Evolutionary conservation across 169 alveolate genomes (phyloP).

Genomic region (Plasmodium berghei): DNA sequence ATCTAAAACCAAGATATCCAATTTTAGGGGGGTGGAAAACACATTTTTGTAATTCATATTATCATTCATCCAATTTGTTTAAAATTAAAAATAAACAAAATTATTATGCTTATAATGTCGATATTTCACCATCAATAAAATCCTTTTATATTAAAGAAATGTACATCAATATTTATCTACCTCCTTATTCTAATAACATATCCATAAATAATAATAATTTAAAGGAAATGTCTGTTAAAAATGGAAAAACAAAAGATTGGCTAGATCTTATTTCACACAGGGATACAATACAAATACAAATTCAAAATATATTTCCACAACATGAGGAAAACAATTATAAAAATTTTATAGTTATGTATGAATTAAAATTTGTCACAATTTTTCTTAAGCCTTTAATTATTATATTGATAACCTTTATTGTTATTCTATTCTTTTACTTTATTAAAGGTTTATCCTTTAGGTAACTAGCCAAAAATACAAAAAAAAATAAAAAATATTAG

Average conservation of each 20-base stretch:
- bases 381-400: conserved; percentile 37
- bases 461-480: conserved; percentile 50
- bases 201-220: conserved; percentile 4
- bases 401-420: conserved; percentile 18
- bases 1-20: conserved; percentile 81
- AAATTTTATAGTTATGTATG: conserved; percentile 34
- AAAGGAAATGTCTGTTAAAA: conserved; percentile 12
- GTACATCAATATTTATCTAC: conserved; percentile 25
- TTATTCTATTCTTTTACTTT: conserved; percentile 18
- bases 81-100: conserved; percentile 46
- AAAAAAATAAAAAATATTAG: conserved; percentile 26
- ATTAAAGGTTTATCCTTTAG: conserved; percentile 26
- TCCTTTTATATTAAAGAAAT: conserved; percentile 57
- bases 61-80: conserved; percentile 49
- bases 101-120: conserved; percentile 58
- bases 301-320: conserved; percentile 44
- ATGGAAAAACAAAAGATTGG: conserved; percentile 49
- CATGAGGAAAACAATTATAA: conserved; percentile 39
- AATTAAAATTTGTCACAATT: conserved; percentile 15
- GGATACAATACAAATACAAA: conserved; percentile 47
- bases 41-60: conserved; percentile 47
- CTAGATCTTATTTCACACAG: conserved; percentile 38
- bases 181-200: conserved; percentile 37
- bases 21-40: conserved; percentile 81
- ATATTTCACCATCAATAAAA: conserved; percentile 57